Evolutionary conservation across 805 yeast genomes (phyloP).

Genomic region (Yarrowia sp.): DNA sequence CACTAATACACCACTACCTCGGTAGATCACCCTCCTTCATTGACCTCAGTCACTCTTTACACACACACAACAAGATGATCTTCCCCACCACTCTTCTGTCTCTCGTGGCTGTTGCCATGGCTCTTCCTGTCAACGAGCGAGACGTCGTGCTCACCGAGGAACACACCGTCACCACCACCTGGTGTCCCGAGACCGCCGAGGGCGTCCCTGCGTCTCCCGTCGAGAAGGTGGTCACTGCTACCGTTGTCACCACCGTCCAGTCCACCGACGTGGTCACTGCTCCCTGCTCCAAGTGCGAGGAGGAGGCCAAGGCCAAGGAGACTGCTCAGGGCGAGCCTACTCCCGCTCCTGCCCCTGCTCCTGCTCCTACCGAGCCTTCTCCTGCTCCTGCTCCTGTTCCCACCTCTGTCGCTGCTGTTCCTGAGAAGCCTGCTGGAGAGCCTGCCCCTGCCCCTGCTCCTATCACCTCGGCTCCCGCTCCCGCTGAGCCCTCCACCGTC

Average conservation of each 20-base stretch:
- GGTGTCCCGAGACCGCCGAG: constrained; percentile 34
- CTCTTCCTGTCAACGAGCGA: constrained; percentile 22
- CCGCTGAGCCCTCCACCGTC: constrained; percentile 28
- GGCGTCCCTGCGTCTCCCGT: constrained; percentile 1
- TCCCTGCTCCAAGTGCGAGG: constrained; percentile 36
- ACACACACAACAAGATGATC: constrained; percentile 12
- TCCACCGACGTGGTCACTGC: constrained; percentile 22
- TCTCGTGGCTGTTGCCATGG: constrained; percentile 9
- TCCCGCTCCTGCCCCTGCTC: constrained; percentile 30
- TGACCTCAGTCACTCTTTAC: constrained; percentile 7
- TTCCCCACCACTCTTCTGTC: constrained; percentile 6
- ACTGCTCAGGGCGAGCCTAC: constrained; percentile 1
- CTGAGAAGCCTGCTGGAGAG: neutral
- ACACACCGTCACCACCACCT: constrained; percentile 31
- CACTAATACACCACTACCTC: neutral
- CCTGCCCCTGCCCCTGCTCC: constrained; percentile 13
- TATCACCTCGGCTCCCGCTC: constrained; percentile 40
- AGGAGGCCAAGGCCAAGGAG: constrained; percentile 35
- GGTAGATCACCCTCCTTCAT: neutral
- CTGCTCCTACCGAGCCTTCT: constrained; percentile 30
- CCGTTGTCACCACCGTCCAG: constrained; percentile 24
- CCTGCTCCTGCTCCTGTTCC: constrained; percentile 17
- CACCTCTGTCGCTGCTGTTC: constrained; percentile 32
- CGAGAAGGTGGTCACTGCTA: constrained; percentile 29
- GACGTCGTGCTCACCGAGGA: constrained; percentile 11